Conservation (phyloP, 2,329 filamentous ascomycete species). For the Apiospora hydei region DNA sequence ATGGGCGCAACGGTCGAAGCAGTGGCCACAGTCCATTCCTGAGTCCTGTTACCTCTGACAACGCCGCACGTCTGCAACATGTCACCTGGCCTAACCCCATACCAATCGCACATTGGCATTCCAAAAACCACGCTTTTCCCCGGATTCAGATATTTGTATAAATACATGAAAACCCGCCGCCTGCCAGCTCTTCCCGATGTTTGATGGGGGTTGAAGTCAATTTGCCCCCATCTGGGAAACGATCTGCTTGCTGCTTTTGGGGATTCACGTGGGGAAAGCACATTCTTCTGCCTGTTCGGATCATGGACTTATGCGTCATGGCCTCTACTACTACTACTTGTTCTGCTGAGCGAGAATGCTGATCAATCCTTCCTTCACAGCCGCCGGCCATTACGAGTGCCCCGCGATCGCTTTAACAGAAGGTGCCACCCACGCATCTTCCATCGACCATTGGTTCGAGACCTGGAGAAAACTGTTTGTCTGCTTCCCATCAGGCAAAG, state of each 20-base stretch:
- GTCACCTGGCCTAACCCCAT: conserved; percentile 23
- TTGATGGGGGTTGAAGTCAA: not conserved
- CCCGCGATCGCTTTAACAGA: conserved; percentile 33
- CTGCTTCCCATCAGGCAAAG: conserved; percentile 35
- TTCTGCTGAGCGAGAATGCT: conserved; percentile 38
- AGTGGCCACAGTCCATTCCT: conserved; percentile 36
- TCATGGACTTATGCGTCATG: conserved; percentile 24
- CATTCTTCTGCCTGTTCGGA: conserved; percentile 34
- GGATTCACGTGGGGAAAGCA: not conserved
- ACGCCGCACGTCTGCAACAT: conserved; percentile 34
- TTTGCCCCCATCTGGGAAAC: conserved; percentile 12
- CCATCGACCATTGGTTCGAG: conserved; percentile 37
- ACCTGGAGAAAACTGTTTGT: conserved; percentile 40
- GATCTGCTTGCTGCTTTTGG: conserved; percentile 26
- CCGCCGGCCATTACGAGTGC: conserved; percentile 38
- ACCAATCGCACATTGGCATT: conserved; percentile 25
- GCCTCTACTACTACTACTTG: conserved; percentile 4
- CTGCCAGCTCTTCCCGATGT: conserved; percentile 25
- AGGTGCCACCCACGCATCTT: conserved; percentile 29
- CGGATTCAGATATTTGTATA: conserved; percentile 35
- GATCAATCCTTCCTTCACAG: conserved; percentile 38
- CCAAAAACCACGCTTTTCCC: conserved; percentile 32
- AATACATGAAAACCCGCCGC: conserved; percentile 36
- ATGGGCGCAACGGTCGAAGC: conserved; percentile 27
- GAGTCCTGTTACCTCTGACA: conserved; percentile 40